Evolutionary conservation across 176 grass and related monocot species (phyloP).

Genomic region (Eragrostis curvula): DNA sequence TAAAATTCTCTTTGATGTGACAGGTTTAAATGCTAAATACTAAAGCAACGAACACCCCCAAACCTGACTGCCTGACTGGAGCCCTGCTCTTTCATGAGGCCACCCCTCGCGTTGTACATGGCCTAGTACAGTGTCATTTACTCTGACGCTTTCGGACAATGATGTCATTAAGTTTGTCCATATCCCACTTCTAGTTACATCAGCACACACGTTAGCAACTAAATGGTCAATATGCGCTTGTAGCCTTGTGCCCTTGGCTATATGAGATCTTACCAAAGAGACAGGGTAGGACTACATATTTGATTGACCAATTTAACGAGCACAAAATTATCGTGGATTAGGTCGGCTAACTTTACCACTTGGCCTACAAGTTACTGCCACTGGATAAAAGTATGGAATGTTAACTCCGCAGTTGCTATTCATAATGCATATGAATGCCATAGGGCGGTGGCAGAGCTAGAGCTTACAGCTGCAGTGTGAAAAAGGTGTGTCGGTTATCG

Average conservation of each 20-base stretch:
- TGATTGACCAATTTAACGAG: slow-evolving; percentile 1
- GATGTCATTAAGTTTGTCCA: slow-evolving; percentile 2
- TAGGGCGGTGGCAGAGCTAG: no score
- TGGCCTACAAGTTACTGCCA: slow-evolving; percentile 11
- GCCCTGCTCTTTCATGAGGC: no score
- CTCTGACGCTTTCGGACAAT: background rate
- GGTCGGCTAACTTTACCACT: slow-evolving; percentile 27
- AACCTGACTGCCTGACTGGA: no score
- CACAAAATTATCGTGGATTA: slow-evolving; percentile 14
- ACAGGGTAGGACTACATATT: background rate
- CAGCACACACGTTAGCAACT: background rate
- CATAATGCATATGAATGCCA: no score
- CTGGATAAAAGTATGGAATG: background rate
- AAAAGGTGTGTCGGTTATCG: no score
- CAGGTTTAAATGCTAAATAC: no score
- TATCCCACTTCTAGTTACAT: background rate
- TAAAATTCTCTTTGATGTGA: no score
- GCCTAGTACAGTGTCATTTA: slow-evolving; percentile 22
- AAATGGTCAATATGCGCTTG: background rate
- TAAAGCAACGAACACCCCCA: no score
- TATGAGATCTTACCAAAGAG: background rate
- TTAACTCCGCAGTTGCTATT: background rate
- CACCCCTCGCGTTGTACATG: no score
- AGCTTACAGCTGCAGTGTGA: no score
- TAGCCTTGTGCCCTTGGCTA: background rate